Percentiles rank a stretch among this genome's conserved stretches.
Evolutionary conservation across 345 rosid species (phyloP).

Genomic region (Durio zibethinus): DNA sequence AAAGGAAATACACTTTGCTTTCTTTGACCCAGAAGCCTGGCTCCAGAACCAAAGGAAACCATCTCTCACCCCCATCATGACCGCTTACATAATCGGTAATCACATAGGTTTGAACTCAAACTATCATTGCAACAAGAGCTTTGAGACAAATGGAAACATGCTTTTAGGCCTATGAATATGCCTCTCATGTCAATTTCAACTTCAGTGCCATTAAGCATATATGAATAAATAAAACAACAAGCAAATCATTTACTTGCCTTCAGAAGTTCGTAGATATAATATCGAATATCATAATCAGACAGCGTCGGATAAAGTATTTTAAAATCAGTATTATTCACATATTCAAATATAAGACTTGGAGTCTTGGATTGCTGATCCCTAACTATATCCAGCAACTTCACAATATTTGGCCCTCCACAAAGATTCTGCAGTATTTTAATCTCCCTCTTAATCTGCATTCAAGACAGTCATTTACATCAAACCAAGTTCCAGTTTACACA

Average conservation of each 20-base stretch:
- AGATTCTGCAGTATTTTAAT: constrained; percentile 96
- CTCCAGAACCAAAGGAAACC: neutral
- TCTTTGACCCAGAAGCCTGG: neutral
- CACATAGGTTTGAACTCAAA: neutral
- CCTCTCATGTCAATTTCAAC: neutral
- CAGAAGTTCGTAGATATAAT: constrained; percentile 81
- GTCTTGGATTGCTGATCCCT: constrained; percentile 97
- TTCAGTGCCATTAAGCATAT: neutral
- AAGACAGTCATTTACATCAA: neutral
- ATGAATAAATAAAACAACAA: constrained; percentile 3
- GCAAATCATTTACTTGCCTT: constrained; percentile 47
- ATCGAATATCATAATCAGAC: constrained; percentile 81
- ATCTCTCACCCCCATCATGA: neutral
- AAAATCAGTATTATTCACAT: constrained; percentile 88
- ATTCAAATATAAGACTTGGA: constrained; percentile 88
- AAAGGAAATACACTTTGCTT: neutral
- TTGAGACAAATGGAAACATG: neutral
- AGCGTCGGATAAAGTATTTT: constrained; percentile 93
- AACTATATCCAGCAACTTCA: constrained; percentile 90
- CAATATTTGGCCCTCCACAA: constrained; percentile 92
- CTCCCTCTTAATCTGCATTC: constrained; percentile 91
- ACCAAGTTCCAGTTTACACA: neutral
- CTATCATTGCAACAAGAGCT: neutral
- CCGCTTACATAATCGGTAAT: neutral
- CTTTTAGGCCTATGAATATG: neutral